These are phyloP conservation scores for Thelonectria olida DNA, from an alignment of 2,329 filamentous ascomycete genomes.

Conservation along the genomic window DNA sequence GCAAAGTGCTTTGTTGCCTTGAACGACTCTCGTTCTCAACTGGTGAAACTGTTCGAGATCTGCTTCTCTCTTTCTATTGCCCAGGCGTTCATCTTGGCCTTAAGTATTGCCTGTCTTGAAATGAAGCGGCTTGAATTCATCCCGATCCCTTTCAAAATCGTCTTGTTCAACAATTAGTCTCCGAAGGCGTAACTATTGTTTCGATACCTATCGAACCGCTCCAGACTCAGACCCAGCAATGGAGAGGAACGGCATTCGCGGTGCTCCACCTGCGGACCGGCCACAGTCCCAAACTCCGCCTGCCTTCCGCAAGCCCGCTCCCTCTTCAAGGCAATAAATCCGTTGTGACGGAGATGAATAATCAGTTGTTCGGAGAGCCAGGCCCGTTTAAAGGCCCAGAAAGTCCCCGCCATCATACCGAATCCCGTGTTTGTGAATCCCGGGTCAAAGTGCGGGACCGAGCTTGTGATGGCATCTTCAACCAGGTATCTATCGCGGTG, in stretches of 20 bases:
- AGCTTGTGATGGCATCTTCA: too few relatives aligned
- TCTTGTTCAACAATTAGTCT: background rate
- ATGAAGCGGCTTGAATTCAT: background rate
- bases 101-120: background rate
- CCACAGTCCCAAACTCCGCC: conserved; percentile 10
- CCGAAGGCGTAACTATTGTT: background rate
- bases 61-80: background rate
- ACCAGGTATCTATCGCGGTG: too few relatives aligned
- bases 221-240: too few relatives aligned
- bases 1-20: background rate
- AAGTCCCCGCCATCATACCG: conserved; percentile 12
- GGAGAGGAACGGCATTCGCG: too few relatives aligned
- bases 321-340: background rate
- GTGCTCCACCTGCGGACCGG: background rate
- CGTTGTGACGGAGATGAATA: background rate
- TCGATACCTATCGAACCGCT: too few relatives aligned
- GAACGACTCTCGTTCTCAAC: background rate
- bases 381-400: background rate
- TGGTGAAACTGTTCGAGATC: background rate
- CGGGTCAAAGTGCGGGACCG: too few relatives aligned
- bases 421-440: conserved; percentile 12
- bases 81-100: background rate
- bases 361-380: background rate
- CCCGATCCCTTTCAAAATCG: background rate
- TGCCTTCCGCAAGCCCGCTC: background rate